Base-by-base conservation (phyloP, 1,284 basidiomycete genomes). In the Ceratobasidium sp. region DNA sequence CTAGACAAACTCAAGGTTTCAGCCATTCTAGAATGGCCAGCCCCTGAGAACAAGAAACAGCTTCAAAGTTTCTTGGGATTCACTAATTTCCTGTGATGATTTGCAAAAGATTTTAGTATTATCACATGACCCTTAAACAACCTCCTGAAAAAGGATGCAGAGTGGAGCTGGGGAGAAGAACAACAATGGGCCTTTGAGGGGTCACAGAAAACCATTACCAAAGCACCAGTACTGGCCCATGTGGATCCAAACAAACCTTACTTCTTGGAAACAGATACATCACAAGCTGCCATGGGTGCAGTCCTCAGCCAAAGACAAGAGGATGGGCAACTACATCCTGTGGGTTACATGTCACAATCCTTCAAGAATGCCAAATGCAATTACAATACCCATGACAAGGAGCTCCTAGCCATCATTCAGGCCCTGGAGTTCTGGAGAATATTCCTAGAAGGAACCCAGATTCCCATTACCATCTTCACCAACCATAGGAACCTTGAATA, bases 21-120 rank as follows among this genome's bases (percentile, higher is more conserved):
- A 3, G 57, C 73, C 1, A 69, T 77, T 33, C 42, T 54, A 1
- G 49, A 70, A 0, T 78, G 77, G 77, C 79, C 78, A 0, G 30
- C 29, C 0, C 82, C 81, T 1, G 69, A 42, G 0, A 73, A 68
- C 2, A 71, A 79, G 14, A 72, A 73, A 30, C 73, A 79, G 9
- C 52, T 79, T 16, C 77, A 78, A 68, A 71, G 66, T 1, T 81
- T 79, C 74, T 72, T 80, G 13, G 78, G 79, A 29, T 76, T 80
- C 29, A 75, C 74, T 14, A 80, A 81, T 67, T 5, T 70, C 47
- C 67, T 67, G 16, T 30, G 54, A 33, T 44, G 62, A 13, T 79
- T 79, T 69, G 74, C 79, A 29, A 30, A 67, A 6, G 52, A 73
- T 25, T 79, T 73, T 70, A 73, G 76, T 0, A 41, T 6, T 4